A percentile compares a stretch with the other conserved stretches of the same genome.
These are phyloP conservation scores for Aspergillus sp. DNA, from an alignment of 2,329 filamentous ascomycete genomes.

Conservation along the genomic window DNA sequence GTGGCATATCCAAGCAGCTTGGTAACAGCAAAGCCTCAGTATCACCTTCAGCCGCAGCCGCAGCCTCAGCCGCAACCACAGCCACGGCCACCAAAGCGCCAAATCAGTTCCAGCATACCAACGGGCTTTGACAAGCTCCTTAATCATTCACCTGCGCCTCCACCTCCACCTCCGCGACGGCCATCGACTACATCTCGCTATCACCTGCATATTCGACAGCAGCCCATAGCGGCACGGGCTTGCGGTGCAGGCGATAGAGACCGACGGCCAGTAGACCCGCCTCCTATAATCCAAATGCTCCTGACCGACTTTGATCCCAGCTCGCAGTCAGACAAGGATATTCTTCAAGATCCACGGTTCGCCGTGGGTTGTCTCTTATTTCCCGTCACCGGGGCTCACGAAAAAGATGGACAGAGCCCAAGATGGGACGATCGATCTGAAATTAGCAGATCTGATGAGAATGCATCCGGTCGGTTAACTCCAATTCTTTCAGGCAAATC, in stretches of 20 bases:
- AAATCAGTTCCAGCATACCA: conserved; percentile 24
- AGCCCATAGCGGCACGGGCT: conserved; percentile 42
- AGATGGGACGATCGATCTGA: no score
- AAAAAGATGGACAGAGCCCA: no score
- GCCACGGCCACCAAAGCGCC: conserved; percentile 7
- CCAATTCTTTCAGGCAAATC: conserved; percentile 34
- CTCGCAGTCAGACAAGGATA: conserved; percentile 31
- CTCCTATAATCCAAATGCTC: conserved; percentile 44
- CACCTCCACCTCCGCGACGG: conserved; percentile 14
- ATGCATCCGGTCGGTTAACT: conserved; percentile 16
- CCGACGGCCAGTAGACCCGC: conserved; percentile 43
- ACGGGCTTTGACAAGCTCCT: conserved; percentile 34
- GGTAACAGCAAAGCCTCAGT: conserved; percentile 6
- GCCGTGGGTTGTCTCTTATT: conserved; percentile 42
- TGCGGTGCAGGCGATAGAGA: conserved; percentile 45
- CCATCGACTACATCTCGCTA: conserved; percentile 26
- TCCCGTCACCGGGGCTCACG: no score
- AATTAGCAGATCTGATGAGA: conserved; percentile 9
- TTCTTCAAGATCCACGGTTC: conserved; percentile 36
- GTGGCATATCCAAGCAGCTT: conserved; percentile 9
- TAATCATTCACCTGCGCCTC: conserved; percentile 20
- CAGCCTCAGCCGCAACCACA: conserved; percentile 9
- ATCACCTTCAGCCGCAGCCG: conserved; percentile 9
- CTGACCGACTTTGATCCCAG: conserved; percentile 39
- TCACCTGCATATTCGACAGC: conserved; percentile 41